These are phyloP conservation scores for Eutrema yunnanense DNA, from an alignment of 345 rosid species.

Conservation along the genomic window DNA sequence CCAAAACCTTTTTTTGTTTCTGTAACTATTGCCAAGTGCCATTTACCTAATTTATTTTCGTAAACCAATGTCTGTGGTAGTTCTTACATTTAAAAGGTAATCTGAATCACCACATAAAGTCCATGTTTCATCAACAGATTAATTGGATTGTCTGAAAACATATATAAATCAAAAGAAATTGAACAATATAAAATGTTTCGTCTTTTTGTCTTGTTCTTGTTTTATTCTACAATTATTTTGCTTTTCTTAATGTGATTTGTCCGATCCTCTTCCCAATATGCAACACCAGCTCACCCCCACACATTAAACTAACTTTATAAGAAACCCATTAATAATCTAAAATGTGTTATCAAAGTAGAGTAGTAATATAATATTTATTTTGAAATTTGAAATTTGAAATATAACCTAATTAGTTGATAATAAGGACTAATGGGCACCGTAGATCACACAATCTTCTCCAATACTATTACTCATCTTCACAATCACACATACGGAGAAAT, in stretches of 20 bases:
- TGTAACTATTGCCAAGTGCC: no score
- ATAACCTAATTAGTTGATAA: not conserved
- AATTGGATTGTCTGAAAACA: not conserved
- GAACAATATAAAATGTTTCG: conserved; percentile 18
- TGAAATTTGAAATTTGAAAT: not conserved
- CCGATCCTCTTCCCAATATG: conserved; percentile 37
- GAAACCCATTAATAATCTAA: not conserved
- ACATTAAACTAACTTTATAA: conserved; percentile 28
- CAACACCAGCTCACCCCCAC: conserved; percentile 45
- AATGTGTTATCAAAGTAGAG: not conserved
- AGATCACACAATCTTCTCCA: not conserved
- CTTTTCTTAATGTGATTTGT: conserved; percentile 47
- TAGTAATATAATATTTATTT: not conserved
- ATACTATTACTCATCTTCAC: not conserved
- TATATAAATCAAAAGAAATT: not conserved
- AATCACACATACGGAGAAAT: not conserved
- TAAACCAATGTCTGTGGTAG: not conserved
- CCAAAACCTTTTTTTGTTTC: not conserved
- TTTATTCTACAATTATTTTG: conserved; percentile 58
- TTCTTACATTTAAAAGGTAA: not conserved
- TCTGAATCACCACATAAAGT: not conserved
- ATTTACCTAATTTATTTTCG: not conserved
- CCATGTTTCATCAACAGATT: conserved; percentile 1
- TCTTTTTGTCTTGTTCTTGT: conserved; percentile 68
- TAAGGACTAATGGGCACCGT: not conserved